Evolutionary conservation across 23 red algal species (phyloP).

Genomic region (Rhodosorus marinus): DNA sequence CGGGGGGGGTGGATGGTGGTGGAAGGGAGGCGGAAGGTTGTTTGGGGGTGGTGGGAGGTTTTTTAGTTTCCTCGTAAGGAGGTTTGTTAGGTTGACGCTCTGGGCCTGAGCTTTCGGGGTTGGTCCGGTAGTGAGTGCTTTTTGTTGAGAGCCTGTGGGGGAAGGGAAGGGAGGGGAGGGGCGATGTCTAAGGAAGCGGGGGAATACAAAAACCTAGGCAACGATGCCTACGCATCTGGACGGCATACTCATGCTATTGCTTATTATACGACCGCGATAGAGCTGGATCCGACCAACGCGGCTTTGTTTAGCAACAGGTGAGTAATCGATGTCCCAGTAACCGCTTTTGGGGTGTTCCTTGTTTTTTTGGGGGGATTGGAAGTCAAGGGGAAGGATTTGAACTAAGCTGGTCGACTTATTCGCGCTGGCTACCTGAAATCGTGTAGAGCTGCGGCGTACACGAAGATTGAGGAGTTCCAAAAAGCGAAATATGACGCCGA

Average conservation of each 20-base stretch:
- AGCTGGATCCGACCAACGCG: slow-evolving; percentile 38
- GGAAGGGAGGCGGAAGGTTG: too few relatives aligned
- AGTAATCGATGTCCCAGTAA: too few relatives aligned
- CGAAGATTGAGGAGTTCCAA: slow-evolving; percentile 26
- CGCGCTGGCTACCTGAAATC: too few relatives aligned
- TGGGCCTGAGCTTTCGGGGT: too few relatives aligned
- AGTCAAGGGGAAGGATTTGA: too few relatives aligned
- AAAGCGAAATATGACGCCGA: slow-evolving; percentile 50
- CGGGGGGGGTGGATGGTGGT: too few relatives aligned
- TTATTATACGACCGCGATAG: slow-evolving; percentile 53
- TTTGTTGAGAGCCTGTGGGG: not conserved
- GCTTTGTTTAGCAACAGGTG: slow-evolving; percentile 61
- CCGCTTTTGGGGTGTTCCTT: too few relatives aligned
- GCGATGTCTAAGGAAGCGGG: too few relatives aligned
- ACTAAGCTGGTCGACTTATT: too few relatives aligned
- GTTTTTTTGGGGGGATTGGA: not conserved
- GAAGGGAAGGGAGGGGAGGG: not conserved
- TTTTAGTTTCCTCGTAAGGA: too few relatives aligned
- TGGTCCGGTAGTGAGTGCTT: not conserved
- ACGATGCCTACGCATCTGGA: slow-evolving; percentile 53
- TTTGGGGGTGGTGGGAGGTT: too few relatives aligned
- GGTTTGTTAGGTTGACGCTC: too few relatives aligned
- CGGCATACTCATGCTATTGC: slow-evolving; percentile 49
- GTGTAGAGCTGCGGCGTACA: slow-evolving; percentile 38
- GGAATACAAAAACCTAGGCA: slow-evolving; percentile 65